These are phyloP conservation scores for Petunia axillaris DNA, from an alignment of 257 asterid species.

Conservation along the genomic window DNA sequence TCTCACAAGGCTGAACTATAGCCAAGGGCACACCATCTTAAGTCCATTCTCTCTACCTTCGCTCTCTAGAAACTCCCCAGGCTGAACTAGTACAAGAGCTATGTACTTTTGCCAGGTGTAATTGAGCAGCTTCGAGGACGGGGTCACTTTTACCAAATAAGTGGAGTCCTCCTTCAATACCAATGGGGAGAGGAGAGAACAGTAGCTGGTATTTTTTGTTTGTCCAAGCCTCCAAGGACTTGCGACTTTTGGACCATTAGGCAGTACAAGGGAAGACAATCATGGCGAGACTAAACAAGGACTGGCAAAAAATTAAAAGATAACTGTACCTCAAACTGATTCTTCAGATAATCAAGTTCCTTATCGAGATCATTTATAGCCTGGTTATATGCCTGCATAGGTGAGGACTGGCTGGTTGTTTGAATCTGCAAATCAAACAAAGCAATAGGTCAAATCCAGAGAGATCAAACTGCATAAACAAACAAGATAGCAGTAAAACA, in stretches of 20 bases:
- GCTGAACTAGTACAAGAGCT: neutral
- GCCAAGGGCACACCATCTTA: neutral
- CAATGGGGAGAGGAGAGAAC: neutral
- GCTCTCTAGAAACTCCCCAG: neutral
- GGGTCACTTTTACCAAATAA: neutral
- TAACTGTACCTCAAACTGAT: conserved; percentile 65
- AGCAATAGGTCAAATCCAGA: conserved; percentile 18
- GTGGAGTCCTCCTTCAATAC: neutral
- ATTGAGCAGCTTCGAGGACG: conserved; percentile 1
- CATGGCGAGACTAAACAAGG: neutral
- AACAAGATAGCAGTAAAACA: neutral
- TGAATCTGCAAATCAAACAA: conserved; percentile 66
- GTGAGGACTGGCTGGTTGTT: conserved; percentile 93
- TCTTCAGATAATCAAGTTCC: conserved; percentile 90
- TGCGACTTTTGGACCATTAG: neutral
- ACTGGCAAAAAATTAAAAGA: neutral
- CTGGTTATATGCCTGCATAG: conserved; percentile 98
- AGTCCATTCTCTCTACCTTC: neutral
- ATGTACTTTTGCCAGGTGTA: neutral
- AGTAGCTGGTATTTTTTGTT: neutral
- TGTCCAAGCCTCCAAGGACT: neutral
- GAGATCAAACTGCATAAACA: neutral
- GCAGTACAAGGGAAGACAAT: neutral
- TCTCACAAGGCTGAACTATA: neutral
- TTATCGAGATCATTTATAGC: conserved; percentile 94